These are phyloP conservation scores for Exophiala dermatitidis DNA, from an alignment of 2,329 filamentous ascomycete species.

Conservation along the genomic window DNA sequence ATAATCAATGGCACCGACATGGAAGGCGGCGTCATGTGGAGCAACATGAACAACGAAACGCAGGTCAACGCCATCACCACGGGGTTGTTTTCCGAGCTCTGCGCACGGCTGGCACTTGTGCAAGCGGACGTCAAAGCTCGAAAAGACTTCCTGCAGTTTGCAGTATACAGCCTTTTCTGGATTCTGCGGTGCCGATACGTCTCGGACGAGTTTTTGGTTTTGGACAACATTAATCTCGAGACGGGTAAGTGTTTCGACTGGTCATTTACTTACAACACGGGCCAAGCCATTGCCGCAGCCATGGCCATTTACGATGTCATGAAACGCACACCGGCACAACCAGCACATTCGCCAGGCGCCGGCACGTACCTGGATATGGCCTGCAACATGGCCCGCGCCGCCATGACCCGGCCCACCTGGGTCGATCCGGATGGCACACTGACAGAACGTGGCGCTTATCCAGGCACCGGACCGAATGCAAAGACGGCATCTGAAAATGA, in stretches of 20 bases:
- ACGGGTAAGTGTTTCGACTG: slow-evolving; percentile 12
- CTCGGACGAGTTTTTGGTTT: slow-evolving; percentile 7
- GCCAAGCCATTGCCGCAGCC: slow-evolving; percentile 19
- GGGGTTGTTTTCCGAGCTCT: slow-evolving; percentile 20
- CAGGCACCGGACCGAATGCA: slow-evolving; percentile 4
- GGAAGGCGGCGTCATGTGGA: slow-evolving; percentile 21
- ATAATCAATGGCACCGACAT: slow-evolving; percentile 17
- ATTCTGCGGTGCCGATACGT: slow-evolving; percentile 13
- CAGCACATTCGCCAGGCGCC: neutral
- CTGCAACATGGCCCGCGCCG: slow-evolving; percentile 10
- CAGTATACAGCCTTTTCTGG: slow-evolving; percentile 13
- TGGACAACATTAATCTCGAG: slow-evolving; percentile 16
- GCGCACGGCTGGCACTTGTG: slow-evolving; percentile 8
- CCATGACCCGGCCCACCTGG: slow-evolving; percentile 18
- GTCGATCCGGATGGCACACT: slow-evolving; percentile 16
- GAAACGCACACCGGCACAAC: neutral
- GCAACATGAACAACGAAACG: slow-evolving; percentile 15
- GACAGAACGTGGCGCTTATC: slow-evolving; percentile 16
- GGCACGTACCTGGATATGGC: slow-evolving; percentile 14
- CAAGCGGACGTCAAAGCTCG: neutral
- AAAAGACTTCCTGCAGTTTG: slow-evolving; percentile 3
- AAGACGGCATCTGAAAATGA: slow-evolving; percentile 12
- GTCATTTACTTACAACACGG: slow-evolving; percentile 23
- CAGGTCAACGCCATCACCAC: slow-evolving; percentile 20
- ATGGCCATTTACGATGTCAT: slow-evolving; percentile 15